Evolutionary conservation across 805 yeast genomes (phyloP).

Genomic region (Wickerhamiella shivajii): DNA sequence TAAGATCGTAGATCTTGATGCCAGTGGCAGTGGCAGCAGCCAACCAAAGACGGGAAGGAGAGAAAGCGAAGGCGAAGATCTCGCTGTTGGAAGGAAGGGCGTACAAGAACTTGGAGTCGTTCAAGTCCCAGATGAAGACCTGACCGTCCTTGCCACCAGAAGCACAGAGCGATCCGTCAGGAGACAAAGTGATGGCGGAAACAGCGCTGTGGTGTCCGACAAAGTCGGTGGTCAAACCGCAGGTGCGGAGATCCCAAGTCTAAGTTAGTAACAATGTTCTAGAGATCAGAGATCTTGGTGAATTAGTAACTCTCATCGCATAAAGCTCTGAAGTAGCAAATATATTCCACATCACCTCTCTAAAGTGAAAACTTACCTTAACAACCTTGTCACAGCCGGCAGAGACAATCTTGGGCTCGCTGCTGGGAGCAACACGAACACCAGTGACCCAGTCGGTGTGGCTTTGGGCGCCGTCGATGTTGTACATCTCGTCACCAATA

Average conservation of each 20-base stretch:
- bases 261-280: slow-evolving; percentile 27
- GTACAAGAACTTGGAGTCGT: slow-evolving; percentile 74
- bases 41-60: slow-evolving; percentile 99
- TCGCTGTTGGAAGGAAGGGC: slow-evolving; percentile 90
- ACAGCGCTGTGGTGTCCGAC: slow-evolving; percentile 99
- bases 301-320: slow-evolving; percentile 78
- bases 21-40: slow-evolving; percentile 98
- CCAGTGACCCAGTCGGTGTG: slow-evolving; percentile 99
- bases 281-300: slow-evolving; percentile 98
- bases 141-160: slow-evolving; percentile 99
- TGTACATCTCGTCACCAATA: slow-evolving; percentile 90
- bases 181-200: slow-evolving; percentile 91
- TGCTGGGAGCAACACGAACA: slow-evolving; percentile 85
- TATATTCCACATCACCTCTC: slow-evolving; percentile 64
- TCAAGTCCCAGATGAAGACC: slow-evolving; percentile 95
- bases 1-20: slow-evolving; percentile 95
- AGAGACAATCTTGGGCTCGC: slow-evolving; percentile 54
- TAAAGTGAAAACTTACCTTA: slow-evolving; percentile 63
- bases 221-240: slow-evolving; percentile 85
- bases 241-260: slow-evolving; percentile 89
- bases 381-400: slow-evolving; percentile 99
- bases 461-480: slow-evolving; percentile 52
- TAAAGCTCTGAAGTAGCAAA: slow-evolving; percentile 95
- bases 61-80: slow-evolving; percentile 96
- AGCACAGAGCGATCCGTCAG: slow-evolving; percentile 98